Percentiles rank a stretch among this genome's conserved stretches.
Conservation (phyloP, 345 rosid genomes). For the Murraya koenigii region DNA sequence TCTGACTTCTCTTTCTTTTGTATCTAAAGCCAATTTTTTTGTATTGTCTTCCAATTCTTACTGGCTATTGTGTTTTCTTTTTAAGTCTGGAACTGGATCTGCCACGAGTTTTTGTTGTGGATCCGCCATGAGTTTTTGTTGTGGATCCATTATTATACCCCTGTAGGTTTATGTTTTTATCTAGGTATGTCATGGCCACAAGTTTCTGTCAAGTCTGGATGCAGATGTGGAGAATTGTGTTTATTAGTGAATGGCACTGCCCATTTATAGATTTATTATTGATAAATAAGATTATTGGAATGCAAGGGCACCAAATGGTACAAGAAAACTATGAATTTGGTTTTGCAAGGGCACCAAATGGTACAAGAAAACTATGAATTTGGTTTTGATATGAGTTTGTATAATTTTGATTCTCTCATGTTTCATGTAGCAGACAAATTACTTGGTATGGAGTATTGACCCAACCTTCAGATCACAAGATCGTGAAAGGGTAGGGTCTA, state of each 20-base stretch:
- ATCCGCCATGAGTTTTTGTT: background rate
- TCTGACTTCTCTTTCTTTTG: background rate
- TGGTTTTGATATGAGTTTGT: conserved; percentile 3
- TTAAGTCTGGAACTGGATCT: background rate
- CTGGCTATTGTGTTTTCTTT: background rate
- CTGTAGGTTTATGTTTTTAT: background rate
- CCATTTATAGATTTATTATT: background rate
- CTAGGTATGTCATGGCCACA: background rate
- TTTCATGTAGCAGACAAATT: conserved; percentile 49
- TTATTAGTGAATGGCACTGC: background rate
- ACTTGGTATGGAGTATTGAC: conserved; percentile 84
- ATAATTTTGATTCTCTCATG: conserved; percentile 6
- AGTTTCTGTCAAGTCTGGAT: background rate
- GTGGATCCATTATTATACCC: background rate
- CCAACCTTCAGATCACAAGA: conserved; percentile 60
- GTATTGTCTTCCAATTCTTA: background rate
- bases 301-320: background rate
- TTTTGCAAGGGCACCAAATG: background rate
- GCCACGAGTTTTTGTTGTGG: background rate
- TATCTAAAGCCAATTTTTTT: background rate
- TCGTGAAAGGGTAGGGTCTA: conserved; percentile 54
- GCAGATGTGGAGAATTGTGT: background rate
- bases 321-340: background rate
- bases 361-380: background rate
- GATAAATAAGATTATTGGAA: background rate